phyloP scores from a whole-genome alignment of 164 flowering plant species.

The Annona squamosa region DNA sequence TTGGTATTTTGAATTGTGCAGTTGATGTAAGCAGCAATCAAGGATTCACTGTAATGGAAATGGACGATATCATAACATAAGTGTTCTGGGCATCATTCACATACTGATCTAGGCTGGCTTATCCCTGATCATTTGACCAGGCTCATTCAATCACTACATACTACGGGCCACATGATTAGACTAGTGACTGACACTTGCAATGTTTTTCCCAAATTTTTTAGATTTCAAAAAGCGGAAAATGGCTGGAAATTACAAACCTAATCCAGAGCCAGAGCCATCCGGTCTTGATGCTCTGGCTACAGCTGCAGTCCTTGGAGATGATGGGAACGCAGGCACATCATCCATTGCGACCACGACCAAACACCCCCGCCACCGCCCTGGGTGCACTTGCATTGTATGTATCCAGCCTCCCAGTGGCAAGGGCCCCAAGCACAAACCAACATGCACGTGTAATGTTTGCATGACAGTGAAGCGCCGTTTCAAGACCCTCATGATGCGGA shows the following conservation, averaged over 20 bases:
- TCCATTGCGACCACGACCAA: conserved; percentile 69
- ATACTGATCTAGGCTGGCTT: too few species aligned
- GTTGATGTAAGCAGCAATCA: too few species aligned
- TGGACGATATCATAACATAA: too few species aligned
- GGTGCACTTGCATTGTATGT: conserved; percentile 96
- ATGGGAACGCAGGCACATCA: conserved; percentile 34
- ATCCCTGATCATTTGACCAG: too few species aligned
- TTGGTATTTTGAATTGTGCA: too few species aligned
- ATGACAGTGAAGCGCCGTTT: conserved; percentile 62
- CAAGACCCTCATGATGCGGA: conserved; percentile 65
- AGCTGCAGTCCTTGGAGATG: conserved; percentile 79
- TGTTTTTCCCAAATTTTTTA: conserved; percentile 14
- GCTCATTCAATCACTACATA: too few species aligned
- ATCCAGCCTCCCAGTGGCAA: conserved; percentile 99
- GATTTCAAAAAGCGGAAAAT: conserved; percentile 56
- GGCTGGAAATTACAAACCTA: conserved; percentile 22
- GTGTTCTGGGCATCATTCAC: too few species aligned
- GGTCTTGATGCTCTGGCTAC: conserved; percentile 90
- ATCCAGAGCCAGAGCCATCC: conserved; percentile 43
- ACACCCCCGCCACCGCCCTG: conserved; percentile 96
- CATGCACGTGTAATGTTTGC: conserved; percentile 57
- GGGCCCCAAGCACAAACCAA: conserved; percentile 75
- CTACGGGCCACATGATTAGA: too few species aligned
- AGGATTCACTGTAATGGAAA: too few species aligned
- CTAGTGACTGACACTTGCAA: too few species aligned